Evolutionary conservation across 192 early-diverging fungal species (phyloP).

Genomic region (Geosiphon pyriformis): DNA sequence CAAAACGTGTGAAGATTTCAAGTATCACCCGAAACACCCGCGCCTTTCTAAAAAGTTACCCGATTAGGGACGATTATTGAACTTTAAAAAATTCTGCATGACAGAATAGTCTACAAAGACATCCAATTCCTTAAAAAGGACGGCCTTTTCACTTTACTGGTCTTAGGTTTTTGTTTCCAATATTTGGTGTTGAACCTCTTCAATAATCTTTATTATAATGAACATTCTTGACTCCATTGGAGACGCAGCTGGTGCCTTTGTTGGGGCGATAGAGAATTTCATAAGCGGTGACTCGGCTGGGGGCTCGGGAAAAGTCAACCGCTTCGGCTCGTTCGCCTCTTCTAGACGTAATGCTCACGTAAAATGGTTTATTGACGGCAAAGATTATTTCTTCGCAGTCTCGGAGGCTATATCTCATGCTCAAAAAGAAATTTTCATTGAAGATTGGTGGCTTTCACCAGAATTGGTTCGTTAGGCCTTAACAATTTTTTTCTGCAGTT

Average conservation of each 20-base stretch:
- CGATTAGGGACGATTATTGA: no score
- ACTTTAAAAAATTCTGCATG: no score
- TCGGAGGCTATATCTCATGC: slow-evolving; percentile 71
- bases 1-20: no score
- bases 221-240: background rate
- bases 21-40: no score
- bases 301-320: slow-evolving; percentile 53
- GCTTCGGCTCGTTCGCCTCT: slow-evolving; percentile 75
- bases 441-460: slow-evolving; percentile 91
- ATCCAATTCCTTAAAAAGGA: no score
- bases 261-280: background rate
- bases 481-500: no score
- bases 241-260: background rate
- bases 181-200: no score
- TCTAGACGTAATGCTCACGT: slow-evolving; percentile 59
- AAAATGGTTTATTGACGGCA: slow-evolving; percentile 78
- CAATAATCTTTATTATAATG: background rate
- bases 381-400: slow-evolving; percentile 72
- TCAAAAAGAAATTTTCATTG: slow-evolving; percentile 66
- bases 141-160: no score
- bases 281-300: background rate
- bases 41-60: no score
- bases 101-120: no score
- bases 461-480: slow-evolving; percentile 67
- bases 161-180: no score